Conservation (phyloP, 352 stramenopile species). For the Discostella stelligera region DNA sequence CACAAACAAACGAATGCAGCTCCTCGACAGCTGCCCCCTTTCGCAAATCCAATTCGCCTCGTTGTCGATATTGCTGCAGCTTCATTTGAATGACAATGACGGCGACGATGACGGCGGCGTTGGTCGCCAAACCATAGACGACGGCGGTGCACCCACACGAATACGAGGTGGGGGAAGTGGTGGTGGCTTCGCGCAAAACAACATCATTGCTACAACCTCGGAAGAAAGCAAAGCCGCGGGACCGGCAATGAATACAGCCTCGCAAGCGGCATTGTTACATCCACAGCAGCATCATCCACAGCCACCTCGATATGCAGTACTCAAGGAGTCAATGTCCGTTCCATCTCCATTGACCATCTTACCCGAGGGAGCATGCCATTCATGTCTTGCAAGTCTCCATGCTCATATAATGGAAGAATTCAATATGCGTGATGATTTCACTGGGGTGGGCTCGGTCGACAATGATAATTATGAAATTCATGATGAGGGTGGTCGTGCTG, state of each 20-base stretch:
- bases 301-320: constrained; percentile 5
- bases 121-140: not conserved
- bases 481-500: no score
- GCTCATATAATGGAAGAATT: no score
- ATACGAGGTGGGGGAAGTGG: constrained; percentile 2
- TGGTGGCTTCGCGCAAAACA: not conserved
- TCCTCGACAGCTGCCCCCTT: constrained; percentile 47
- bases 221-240: constrained; percentile 38
- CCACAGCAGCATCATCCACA: not conserved
- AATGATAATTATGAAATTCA: no score
- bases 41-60: constrained; percentile 60
- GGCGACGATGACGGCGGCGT: constrained; percentile 6
- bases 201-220: no score
- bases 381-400: no score
- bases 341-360: constrained; percentile 24
- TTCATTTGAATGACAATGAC: constrained; percentile 18
- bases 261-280: not conserved
- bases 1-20: constrained; percentile 38
- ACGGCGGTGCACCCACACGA: constrained; percentile 18
- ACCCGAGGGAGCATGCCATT: not conserved
- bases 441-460: no score
- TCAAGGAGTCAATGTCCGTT: constrained; percentile 18
- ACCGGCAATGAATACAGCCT: constrained; percentile 9
- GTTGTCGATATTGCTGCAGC: constrained; percentile 52
- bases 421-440: no score